These are phyloP conservation scores for Calocera cornea DNA, from an alignment of 768 basidiomycete genomes.

Conservation along the genomic window DNA sequence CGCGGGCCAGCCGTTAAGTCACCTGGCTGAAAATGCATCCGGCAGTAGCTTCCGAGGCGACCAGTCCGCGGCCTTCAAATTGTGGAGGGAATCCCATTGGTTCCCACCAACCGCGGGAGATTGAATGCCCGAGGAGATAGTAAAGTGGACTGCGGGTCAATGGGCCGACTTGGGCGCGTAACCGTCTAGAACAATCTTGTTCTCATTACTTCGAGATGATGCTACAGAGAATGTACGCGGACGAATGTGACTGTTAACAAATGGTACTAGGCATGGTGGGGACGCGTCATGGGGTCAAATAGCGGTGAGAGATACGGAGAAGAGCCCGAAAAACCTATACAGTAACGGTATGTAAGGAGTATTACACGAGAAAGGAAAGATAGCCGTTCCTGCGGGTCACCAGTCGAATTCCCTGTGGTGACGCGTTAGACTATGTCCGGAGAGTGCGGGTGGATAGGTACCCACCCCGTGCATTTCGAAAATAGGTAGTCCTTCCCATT, in stretches of 20 bases:
- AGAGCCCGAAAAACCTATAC: constrained; percentile 14
- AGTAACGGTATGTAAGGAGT: not conserved
- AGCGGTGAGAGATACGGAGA: not conserved
- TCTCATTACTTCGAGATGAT: not conserved
- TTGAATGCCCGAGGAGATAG: not conserved
- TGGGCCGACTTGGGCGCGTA: not conserved
- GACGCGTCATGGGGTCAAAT: not conserved
- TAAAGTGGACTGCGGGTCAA: not conserved
- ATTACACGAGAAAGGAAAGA: not conserved
- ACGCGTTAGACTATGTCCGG: not conserved
- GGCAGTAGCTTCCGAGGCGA: not conserved
- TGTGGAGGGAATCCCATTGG: not conserved
- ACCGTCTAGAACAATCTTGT: not conserved
- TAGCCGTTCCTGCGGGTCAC: constrained; percentile 1
- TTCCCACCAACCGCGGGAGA: not conserved
- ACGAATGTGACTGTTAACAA: not conserved
- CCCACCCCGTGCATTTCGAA: constrained; percentile 89
- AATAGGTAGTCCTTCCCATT: constrained; percentile 98
- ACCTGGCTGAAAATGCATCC: not conserved
- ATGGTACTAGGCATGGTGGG: not conserved
- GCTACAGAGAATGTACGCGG: not conserved
- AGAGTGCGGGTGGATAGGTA: constrained; percentile 7
- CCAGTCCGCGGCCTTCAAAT: not conserved
- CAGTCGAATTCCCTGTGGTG: constrained; percentile 17
- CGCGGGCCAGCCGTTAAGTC: not conserved